Conservation (phyloP, 1,284 basidiomycete genomes). For the Microbotryum silenes-acaulis region DNA sequence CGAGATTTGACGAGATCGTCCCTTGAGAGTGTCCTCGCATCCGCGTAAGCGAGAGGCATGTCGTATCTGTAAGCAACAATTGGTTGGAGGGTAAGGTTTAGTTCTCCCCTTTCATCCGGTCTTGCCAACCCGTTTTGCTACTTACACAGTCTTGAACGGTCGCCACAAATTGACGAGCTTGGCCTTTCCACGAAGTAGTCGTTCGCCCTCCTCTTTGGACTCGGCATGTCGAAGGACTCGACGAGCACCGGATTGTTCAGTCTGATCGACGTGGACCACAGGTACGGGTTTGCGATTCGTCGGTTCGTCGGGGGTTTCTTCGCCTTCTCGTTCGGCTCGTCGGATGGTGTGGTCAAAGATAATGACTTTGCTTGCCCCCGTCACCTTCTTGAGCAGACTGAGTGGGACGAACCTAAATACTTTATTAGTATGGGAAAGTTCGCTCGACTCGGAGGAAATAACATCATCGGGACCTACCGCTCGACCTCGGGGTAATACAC, state of each 20-base stretch:
- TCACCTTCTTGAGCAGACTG: slow-evolving; percentile 51
- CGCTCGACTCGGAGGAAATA: neutral
- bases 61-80: slow-evolving; percentile 44
- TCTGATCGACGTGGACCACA: slow-evolving; percentile 53
- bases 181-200: slow-evolving; percentile 12
- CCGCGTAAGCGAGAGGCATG: slow-evolving; percentile 57
- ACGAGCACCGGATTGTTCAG: slow-evolving; percentile 45
- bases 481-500: slow-evolving; percentile 57
- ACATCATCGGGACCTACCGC: slow-evolving; percentile 33
- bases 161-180: slow-evolving; percentile 58
- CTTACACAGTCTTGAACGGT: slow-evolving; percentile 44
- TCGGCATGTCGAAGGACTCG: slow-evolving; percentile 53
- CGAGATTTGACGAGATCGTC: slow-evolving; percentile 49
- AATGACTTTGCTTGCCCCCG: slow-evolving; percentile 54
- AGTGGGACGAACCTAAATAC: too few relatives aligned
- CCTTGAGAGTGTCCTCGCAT: slow-evolving; percentile 50
- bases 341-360: slow-evolving; percentile 58
- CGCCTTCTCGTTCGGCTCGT: slow-evolving; percentile 42
- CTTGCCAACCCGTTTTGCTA: too few relatives aligned
- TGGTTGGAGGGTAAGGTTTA: slow-evolving; percentile 37
- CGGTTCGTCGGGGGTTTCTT: slow-evolving; percentile 42
- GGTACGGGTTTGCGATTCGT: slow-evolving; percentile 47
- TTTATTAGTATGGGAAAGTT: neutral
- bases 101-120: too few relatives aligned
- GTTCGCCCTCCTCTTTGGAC: slow-evolving; percentile 45